Base-by-base conservation (phyloP, 2,329 filamentous ascomycete species). In the Diplodia sapinea region DNA sequence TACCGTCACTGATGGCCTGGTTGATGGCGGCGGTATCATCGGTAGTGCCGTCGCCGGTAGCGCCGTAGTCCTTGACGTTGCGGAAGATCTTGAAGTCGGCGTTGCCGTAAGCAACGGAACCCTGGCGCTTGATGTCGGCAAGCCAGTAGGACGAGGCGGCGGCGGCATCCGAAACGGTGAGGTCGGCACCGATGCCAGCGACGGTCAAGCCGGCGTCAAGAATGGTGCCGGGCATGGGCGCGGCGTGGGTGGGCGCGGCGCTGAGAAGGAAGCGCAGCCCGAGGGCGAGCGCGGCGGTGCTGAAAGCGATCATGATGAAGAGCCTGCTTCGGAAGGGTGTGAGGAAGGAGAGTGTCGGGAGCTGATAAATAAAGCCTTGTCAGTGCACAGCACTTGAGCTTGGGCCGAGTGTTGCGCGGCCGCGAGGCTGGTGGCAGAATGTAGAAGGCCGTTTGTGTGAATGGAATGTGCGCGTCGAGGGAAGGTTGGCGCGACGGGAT, bases 11-110 rank as follows among this genome's bases (percentile, higher is more conserved):
- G 74, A 97, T 91, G 71, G 93, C 93, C 50, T 82, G 79, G 82
- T 97, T 97, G 85, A 98, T 97, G 67, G 94, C 92, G 0, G 80
- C 89, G 0, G 94, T 97, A 76, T 97, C 94, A 77, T 98, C 94
- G 31, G 90, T 91, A 0, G 81, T 79, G 15, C 89, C 89, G 72
- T 90, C 87, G 70, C 87, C 86, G 79, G 73, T 74, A 57, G 79
- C 78, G 64, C 77, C 80, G 62, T 75, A 82, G 68, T 78, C 77
- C 70, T 77, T 80, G 66, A 85, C 82, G 68, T 85, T 83, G 72
- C 83, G 83, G 75, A 79, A 85, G 72, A 85, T 73, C 77, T 91
- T 85, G 84, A 92, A 95, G 73, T 81, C 80, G 29, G 81, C 70
- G 38, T 76, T 76, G 69, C 86, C 83, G 75, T 89, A 96, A 36